Conservation (phyloP, 2,329 filamentous ascomycete species). For the Passalora sequoiae region DNA sequence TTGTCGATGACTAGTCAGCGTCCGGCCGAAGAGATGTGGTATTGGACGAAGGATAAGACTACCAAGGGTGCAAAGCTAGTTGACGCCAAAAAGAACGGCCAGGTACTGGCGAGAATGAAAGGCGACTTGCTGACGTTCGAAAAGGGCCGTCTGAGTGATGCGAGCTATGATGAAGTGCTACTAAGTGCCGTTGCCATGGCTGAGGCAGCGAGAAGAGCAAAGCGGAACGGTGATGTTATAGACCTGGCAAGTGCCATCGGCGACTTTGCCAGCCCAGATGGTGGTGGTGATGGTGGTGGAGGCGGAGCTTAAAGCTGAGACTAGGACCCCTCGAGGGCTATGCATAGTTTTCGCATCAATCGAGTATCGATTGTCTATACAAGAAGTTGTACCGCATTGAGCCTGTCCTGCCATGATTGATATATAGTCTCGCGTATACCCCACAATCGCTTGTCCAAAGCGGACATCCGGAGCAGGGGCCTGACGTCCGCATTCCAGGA, state of each 20-base stretch:
- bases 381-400: too few relatives aligned
- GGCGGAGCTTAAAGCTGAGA: neutral
- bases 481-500: too few relatives aligned
- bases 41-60: conserved; percentile 20
- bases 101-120: conserved; percentile 19
- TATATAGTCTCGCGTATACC: too few relatives aligned
- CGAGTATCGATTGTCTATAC: too few relatives aligned
- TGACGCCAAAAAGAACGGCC: conserved; percentile 17
- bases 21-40: conserved; percentile 14
- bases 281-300: conserved; percentile 7
- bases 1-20: conserved; percentile 9
- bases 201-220: conserved; percentile 20
- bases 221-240: conserved; percentile 13
- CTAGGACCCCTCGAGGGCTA: neutral
- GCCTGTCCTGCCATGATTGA: too few relatives aligned
- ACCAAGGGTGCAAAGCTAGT: conserved; percentile 17
- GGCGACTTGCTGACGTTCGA: conserved; percentile 21
- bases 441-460: too few relatives aligned
- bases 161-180: conserved; percentile 21
- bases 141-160: conserved; percentile 14
- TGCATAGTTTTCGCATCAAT: too few relatives aligned
- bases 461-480: too few relatives aligned
- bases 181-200: conserved; percentile 24
- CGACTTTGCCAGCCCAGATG: conserved; percentile 14
- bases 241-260: conserved; percentile 16